These are phyloP conservation scores for Saccharomyces paradoxus DNA, from an alignment of 805 yeast genomes.

Conservation along the genomic window DNA sequence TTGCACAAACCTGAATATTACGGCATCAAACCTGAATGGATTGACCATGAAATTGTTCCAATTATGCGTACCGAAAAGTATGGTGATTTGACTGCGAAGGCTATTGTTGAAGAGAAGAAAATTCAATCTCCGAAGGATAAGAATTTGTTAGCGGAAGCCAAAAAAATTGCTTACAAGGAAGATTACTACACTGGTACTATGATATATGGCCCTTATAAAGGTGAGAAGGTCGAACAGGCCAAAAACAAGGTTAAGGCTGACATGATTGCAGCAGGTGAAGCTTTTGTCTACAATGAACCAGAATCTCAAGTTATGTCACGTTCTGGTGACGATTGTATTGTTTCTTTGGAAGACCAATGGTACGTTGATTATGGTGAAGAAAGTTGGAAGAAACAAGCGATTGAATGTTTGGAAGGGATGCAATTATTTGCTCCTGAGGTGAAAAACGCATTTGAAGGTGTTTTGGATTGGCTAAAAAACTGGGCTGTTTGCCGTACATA, in stretches of 20 bases:
- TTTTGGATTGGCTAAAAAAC: conserved; percentile 89
- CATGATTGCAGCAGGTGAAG: conserved; percentile 65
- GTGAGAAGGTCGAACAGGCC: conserved; percentile 85
- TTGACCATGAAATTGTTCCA: conserved; percentile 59
- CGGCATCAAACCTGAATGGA: conserved; percentile 81
- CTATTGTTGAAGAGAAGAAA: conserved; percentile 74
- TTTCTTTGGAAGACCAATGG: conserved; percentile 98
- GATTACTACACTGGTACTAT: conserved; percentile 87
- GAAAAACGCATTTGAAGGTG: conserved; percentile 86
- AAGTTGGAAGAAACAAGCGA: conserved; percentile 72
- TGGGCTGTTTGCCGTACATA: conserved; percentile 98
- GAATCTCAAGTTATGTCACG: conserved; percentile 84
- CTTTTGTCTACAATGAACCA: conserved; percentile 90
- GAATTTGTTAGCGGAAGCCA: conserved; percentile 80
- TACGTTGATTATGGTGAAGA: conserved; percentile 95
- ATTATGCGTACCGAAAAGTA: conserved; percentile 74
- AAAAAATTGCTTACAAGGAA: conserved; percentile 92
- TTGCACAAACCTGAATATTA: conserved; percentile 86
- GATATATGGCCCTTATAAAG: conserved; percentile 73
- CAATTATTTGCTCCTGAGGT: conserved; percentile 76
- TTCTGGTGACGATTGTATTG: conserved; percentile 94
- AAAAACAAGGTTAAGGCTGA: conserved; percentile 82
- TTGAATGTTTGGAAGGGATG: conserved; percentile 69
- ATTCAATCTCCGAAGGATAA: conserved; percentile 92
- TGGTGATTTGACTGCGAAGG: conserved; percentile 84